Evolutionary conservation across 345 rosid genomes (phyloP).

Genomic region (Mercurialis annua): DNA sequence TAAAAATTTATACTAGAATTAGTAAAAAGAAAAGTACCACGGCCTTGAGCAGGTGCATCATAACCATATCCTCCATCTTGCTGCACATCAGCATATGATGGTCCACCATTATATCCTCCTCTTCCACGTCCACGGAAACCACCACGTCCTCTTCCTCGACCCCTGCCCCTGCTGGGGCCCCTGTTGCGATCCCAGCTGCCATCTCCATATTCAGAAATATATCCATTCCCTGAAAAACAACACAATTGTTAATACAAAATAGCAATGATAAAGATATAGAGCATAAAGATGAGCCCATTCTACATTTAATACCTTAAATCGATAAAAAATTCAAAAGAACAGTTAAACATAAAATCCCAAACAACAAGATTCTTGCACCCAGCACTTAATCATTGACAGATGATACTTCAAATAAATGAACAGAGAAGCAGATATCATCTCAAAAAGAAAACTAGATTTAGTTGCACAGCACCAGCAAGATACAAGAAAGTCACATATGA

Average conservation of each 20-base stretch:
- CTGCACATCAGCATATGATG: slow-evolving; percentile 53
- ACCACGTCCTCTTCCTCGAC: slow-evolving; percentile 81
- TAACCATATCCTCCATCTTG: slow-evolving; percentile 70
- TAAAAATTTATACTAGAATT: too few relatives aligned
- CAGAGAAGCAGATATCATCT: neutral
- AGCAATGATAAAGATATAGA: neutral
- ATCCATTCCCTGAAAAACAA: slow-evolving; percentile 60
- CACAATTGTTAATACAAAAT: neutral
- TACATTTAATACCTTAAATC: neutral
- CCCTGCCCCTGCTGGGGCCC: slow-evolving; percentile 72
- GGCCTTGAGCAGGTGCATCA: slow-evolving; percentile 47
- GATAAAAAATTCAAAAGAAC: neutral
- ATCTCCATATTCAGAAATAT: slow-evolving; percentile 64
- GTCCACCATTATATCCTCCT: slow-evolving; percentile 85
- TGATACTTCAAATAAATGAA: neutral
- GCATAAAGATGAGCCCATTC: neutral
- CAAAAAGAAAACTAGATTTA: neutral
- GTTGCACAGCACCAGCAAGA: neutral
- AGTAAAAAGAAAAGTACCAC: slow-evolving; percentile 10
- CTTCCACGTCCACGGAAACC: slow-evolving; percentile 73
- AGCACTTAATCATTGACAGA: neutral
- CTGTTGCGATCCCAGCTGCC: slow-evolving; percentile 70
- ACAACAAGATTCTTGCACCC: neutral
- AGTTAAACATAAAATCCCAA: neutral
- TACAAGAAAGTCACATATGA: neutral